Evolutionary conservation across 2,329 filamentous ascomycete genomes (phyloP), one percentile per base, ranked within the genome.

Genomic region (Phyllosticta ampelicida): DNA sequence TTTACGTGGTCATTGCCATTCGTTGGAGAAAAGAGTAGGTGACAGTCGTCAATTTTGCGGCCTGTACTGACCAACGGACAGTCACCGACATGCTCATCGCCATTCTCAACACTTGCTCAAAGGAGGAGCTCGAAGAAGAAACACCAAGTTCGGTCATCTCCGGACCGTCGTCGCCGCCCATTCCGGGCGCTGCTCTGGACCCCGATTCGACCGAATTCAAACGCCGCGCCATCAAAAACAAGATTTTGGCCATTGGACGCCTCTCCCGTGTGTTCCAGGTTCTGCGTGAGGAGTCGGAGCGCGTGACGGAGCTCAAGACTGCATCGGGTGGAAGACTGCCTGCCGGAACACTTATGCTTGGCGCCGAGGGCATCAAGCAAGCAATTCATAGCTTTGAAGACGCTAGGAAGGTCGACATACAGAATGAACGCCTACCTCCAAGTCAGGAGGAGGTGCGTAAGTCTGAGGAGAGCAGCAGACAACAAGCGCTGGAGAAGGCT

Each of bases 1-100:
- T 99, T 99, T 71, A 99, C 94, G n/a, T 99, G 94, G 94, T 99
- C 94, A 30, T 80, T 99, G 61, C 94, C 94, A 0, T 99, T 99
- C 74, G 94, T 99, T 21, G 92, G 94, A 62, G 94, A 99, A 75
- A 99, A 99, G 81, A 78, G 71, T 74, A 64, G 50, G 70, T 64
- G 30, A 4, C 18, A 23, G 11, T 48, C n/a, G 10, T 9, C 9
- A 26, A 10, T n/a, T 0, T 3, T 51, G 18, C 20, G 11, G 18
- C 10, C 13, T 44, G 36, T 9, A 53, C 48, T 55, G 53, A 53
- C 28, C 26, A 23, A 13, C 4, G 5, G 23, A 8, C 51, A 74
- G 72, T 99, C 69, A 97, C 94, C 18, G 94, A 99, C 69, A 99
- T 99, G 94, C 84, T 99, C 64, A 96, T 99, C 70, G 92, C 91